phyloP scores from a whole-genome alignment of 331 rosid genomes.

The Stylosanthes scabra region DNA sequence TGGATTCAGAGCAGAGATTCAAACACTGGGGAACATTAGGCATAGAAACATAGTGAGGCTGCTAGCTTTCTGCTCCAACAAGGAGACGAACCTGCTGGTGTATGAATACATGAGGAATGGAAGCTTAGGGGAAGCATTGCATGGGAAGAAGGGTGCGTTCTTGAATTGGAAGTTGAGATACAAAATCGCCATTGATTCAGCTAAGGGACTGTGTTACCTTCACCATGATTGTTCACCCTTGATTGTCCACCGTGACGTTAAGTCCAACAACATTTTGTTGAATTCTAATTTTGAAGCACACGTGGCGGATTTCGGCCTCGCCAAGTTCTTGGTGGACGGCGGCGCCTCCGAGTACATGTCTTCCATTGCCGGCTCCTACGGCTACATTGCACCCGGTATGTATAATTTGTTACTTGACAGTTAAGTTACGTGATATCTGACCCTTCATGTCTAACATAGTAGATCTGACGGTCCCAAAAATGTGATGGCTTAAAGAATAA shows the following conservation, averaged over 20 bases:
- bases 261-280: conserved; percentile 86
- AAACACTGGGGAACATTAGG: conserved; percentile 85
- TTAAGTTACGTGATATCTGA: not conserved
- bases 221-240: conserved; percentile 92
- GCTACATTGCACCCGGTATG: conserved; percentile 97
- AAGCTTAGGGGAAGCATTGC: conserved; percentile 84
- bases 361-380: conserved; percentile 87
- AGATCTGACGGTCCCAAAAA: not conserved
- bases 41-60: conserved; percentile 88
- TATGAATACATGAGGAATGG: conserved; percentile 95
- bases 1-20: conserved; percentile 87
- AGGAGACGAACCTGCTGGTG: conserved; percentile 73
- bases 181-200: conserved; percentile 78
- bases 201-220: conserved; percentile 84
- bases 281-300: conserved; percentile 86
- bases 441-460: not conserved
- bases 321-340: conserved; percentile 78
- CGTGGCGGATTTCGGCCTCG: conserved; percentile 91
- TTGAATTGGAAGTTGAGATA: conserved; percentile 82
- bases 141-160: conserved; percentile 63
- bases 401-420: not conserved
- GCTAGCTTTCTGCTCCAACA: conserved; percentile 84
- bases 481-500: not conserved
- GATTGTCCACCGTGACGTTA: conserved; percentile 85
- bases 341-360: conserved; percentile 90